These are phyloP conservation scores for Berberis thunbergii DNA, from an alignment of 164 flowering plant genomes.

Conservation along the genomic window DNA sequence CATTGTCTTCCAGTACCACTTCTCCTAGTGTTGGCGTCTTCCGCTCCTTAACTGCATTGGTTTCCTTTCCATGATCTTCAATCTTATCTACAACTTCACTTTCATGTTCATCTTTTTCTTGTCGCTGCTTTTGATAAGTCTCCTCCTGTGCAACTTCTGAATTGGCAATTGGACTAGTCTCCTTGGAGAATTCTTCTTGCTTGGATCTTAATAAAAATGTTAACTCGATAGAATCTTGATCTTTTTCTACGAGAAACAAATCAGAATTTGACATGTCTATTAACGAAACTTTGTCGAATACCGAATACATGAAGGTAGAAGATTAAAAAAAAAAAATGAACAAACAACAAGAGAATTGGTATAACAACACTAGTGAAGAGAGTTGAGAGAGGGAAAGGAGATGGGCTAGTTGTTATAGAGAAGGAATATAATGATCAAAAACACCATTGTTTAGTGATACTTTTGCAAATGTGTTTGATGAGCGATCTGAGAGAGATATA, in stretches of 20 bases:
- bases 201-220: conserved; percentile 12
- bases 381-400: not conserved
- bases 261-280: conserved; percentile 15
- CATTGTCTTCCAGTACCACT: conserved; percentile 14
- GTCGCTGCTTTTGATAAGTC: not conserved
- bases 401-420: not conserved
- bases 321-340: not conserved
- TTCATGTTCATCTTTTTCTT: conserved; percentile 1
- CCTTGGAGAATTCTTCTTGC: conserved; percentile 3
- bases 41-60: not conserved
- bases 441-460: conserved; percentile 5
- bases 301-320: conserved; percentile 7
- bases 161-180: not conserved
- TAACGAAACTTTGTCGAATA: conserved; percentile 1
- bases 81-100: not conserved
- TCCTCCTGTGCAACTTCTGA: not conserved
- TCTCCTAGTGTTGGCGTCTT: conserved; percentile 4
- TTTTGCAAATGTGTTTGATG: not conserved
- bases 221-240: conserved; percentile 6
- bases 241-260: conserved; percentile 4
- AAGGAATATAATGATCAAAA: conserved; percentile 16
- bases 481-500: conserved; percentile 1
- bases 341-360: not conserved
- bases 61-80: not conserved
- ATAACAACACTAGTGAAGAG: not conserved